Percentiles rank a stretch among this genome's conserved stretches.
phyloP scores from a whole-genome alignment of 2,329 filamentous ascomycete species.

The Chrysoporthe deuterocubensis region DNA sequence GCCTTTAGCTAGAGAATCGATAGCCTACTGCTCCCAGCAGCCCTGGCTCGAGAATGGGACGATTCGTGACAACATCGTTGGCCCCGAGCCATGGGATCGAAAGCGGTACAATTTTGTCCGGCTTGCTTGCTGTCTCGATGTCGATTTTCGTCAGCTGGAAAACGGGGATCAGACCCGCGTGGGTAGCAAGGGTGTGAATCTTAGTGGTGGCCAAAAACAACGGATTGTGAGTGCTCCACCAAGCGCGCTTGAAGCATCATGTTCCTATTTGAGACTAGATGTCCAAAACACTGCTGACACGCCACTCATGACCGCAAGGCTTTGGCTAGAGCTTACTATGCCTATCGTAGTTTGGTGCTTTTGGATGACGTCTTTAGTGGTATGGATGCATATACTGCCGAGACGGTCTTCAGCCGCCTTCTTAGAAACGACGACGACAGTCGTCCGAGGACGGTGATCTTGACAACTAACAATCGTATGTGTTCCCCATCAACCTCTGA shows the following conservation, averaged over 20 bases:
- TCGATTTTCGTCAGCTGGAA: conserved; percentile 39
- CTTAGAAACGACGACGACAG: conserved; percentile 45
- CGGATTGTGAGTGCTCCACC: conserved; percentile 41
- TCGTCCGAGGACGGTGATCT: conserved; percentile 35
- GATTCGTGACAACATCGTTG: conserved; percentile 40
- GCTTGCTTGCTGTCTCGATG: conserved; percentile 42
- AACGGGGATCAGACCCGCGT: conserved; percentile 44
- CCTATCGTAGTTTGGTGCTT: conserved; percentile 42
- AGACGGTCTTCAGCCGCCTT: conserved; percentile 46
- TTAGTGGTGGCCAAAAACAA: conserved; percentile 53
- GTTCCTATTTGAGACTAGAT: too few species aligned
- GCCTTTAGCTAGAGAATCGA: conserved; percentile 19
- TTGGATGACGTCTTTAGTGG: conserved; percentile 53
- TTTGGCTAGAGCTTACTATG: conserved; percentile 53
- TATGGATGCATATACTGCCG: conserved; percentile 49
- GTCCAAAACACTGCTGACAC: conserved; percentile 12
- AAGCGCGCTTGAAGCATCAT: too few species aligned
- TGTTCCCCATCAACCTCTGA: too few species aligned
- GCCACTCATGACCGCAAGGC: conserved; percentile 9
- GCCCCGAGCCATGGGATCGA: conserved; percentile 34
- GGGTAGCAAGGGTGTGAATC: conserved; percentile 49
- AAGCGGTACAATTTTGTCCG: conserved; percentile 40
- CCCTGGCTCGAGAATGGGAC: conserved; percentile 41
- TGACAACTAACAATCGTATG: conserved; percentile 39
- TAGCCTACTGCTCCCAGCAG: conserved; percentile 3